Percentiles rank a stretch among this genome's conserved stretches.
Conservation (phyloP, 108 stramenopile genomes). For the Bacterosira constricta region DNA sequence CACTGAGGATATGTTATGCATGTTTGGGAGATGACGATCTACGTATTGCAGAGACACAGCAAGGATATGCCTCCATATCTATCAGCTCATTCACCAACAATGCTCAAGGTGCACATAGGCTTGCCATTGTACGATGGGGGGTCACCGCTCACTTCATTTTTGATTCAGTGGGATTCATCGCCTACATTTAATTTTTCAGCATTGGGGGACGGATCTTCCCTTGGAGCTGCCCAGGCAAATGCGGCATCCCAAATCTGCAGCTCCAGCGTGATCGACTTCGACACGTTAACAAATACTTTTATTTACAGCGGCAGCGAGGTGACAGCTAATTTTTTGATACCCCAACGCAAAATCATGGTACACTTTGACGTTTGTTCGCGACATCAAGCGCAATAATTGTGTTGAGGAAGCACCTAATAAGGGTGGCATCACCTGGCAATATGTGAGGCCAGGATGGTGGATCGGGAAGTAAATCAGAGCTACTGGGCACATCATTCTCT, state of each 20-base stretch:
- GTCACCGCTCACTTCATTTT: conserved; percentile 64
- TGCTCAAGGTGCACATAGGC: conserved; percentile 64
- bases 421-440: conserved; percentile 26
- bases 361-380: conserved; percentile 45
- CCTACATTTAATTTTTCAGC: conserved; percentile 44
- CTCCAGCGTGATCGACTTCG: conserved; percentile 46
- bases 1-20: too few relatives aligned
- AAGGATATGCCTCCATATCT: conserved; percentile 53
- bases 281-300: conserved; percentile 40
- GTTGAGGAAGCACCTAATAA: conserved; percentile 36
- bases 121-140: conserved; percentile 77
- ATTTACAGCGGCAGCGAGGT: conserved; percentile 39
- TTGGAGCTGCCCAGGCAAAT: conserved; percentile 39
- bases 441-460: conserved; percentile 13
- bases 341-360: conserved; percentile 55
- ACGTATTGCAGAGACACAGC: too few relatives aligned
- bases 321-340: conserved; percentile 35
- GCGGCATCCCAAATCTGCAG: conserved; percentile 37
- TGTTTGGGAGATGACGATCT: too few relatives aligned
- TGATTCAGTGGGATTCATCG: conserved; percentile 82
- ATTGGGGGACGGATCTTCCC: conserved; percentile 42
- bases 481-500: conserved; percentile 45
- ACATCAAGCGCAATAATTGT: conserved; percentile 44
- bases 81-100: conserved; percentile 30
- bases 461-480: conserved; percentile 31